Conservation (phyloP, 2,329 filamentous ascomycete species). For the Didymella sp. region DNA sequence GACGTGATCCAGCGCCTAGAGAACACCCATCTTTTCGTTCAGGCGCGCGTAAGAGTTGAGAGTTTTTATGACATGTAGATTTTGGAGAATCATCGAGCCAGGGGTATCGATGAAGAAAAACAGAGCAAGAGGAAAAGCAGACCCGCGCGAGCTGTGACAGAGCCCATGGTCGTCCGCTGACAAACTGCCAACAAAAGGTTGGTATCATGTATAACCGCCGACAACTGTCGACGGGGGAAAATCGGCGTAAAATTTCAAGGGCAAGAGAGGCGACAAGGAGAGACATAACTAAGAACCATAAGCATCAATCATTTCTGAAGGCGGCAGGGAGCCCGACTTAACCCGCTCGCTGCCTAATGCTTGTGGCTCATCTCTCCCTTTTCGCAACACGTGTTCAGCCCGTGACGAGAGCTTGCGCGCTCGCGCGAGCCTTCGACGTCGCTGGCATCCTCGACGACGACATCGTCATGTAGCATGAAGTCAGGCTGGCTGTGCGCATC, state of each 20-base stretch:
- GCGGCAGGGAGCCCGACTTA: conserved; percentile 34
- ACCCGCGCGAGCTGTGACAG: conserved; percentile 9
- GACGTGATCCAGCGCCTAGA: conserved; percentile 39
- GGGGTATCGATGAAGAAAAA: conserved; percentile 20
- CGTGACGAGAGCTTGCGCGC: conserved; percentile 42
- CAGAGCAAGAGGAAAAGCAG: conserved; percentile 21
- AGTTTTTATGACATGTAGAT: conserved; percentile 32
- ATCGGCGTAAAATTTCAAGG: conserved; percentile 17
- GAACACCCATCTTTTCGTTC: conserved; percentile 23
- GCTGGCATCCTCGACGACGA: conserved; percentile 50
- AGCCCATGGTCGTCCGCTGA: conserved; percentile 5
- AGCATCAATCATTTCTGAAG: conserved; percentile 36
- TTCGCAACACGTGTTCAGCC: conserved; percentile 43
- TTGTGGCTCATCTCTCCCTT: conserved; percentile 47
- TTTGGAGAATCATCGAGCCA: conserved; percentile 24
- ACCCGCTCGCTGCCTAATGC: conserved; percentile 40
- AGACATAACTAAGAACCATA: conserved; percentile 16
- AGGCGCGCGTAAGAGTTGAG: conserved; percentile 37
- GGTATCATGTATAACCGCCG: conserved; percentile 17
- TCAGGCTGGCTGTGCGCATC: conserved; percentile 48
- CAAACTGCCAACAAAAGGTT: conserved; percentile 20
- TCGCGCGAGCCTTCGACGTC: conserved; percentile 48
- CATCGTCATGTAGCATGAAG: conserved; percentile 46
- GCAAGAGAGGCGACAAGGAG: conserved; percentile 16
- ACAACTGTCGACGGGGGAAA: conserved; percentile 17